A percentile compares a stretch with the other conserved stretches of the same genome.
Evolutionary conservation across 2,329 filamentous ascomycete genomes (phyloP).

Genomic region (Monosporascus sp.): DNA sequence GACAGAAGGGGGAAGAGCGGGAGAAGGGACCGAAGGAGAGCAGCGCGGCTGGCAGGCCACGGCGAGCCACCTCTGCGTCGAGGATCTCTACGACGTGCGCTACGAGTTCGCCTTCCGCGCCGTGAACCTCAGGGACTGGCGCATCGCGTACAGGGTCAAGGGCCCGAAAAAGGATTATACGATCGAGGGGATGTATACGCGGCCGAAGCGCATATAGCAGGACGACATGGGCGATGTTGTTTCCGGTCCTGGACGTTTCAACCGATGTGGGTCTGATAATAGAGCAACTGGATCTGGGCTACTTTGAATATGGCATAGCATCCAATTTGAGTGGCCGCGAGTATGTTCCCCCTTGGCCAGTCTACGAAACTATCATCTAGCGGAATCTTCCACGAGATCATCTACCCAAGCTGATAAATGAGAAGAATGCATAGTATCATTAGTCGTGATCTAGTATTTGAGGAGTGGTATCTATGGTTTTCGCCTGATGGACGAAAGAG

Average conservation of each 20-base stretch:
- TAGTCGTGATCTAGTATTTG: neutral
- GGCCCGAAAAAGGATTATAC: conserved; percentile 73
- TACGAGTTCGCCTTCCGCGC: conserved; percentile 63
- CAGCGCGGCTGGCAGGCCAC: conserved; percentile 55
- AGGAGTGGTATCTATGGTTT: neutral
- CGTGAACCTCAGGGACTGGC: conserved; percentile 54
- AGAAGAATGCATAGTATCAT: neutral
- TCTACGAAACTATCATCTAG: too few species aligned
- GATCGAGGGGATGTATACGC: conserved; percentile 48
- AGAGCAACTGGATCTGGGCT: too few species aligned
- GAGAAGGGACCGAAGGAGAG: conserved; percentile 15
- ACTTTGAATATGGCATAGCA: too few species aligned
- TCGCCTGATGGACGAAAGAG: neutral
- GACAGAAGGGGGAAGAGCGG: neutral
- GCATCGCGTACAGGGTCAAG: conserved; percentile 59
- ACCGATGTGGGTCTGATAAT: too few species aligned
- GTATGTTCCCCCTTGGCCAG: too few species aligned
- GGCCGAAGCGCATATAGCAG: conserved; percentile 18
- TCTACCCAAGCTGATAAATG: too few species aligned
- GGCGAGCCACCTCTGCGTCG: conserved; percentile 64
- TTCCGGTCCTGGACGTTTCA: too few species aligned
- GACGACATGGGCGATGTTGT: too few species aligned
- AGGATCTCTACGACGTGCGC: conserved; percentile 66
- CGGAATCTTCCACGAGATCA: too few species aligned
- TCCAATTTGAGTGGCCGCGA: too few species aligned